Evolutionary conservation across 2,329 filamentous ascomycete species (phyloP), one percentile per base, ranked within the genome.

Genomic region (Leptographium radiaticola): DNA sequence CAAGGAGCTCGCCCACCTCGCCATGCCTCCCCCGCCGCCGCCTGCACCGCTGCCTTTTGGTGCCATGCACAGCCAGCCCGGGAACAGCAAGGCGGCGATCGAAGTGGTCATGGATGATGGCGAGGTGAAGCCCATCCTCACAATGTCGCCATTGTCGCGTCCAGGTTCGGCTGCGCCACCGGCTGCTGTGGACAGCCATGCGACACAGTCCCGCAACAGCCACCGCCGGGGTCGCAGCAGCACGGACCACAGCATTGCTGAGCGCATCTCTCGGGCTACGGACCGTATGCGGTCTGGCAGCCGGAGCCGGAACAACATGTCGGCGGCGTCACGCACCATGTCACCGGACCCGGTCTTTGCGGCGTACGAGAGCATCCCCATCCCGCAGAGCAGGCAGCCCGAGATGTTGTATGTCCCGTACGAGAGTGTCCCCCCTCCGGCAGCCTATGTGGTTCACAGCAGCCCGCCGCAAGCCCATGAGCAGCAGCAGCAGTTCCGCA

Each of bases 21-120:
- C 79, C 25, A 71, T 68, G 30, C 80, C 80, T 1, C 80, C 80
- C 1, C 80, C 81, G 0, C 81, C 81, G 0, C 81, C 81, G 1
- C 80, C 80, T 0, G 75, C 78, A 1, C 80, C 80, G 1, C 65
- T 82, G 5, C 76, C 76, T 0, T 68, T 73, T 51, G 61, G 68
- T 45, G 66, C 69, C 38, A 61, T 63, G 34, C 68, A 66, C 34
- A 47, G 16, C 11, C 13, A 46, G 2, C 65, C 69, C 36, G 71
- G 71, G 2, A 59, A 72, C 16, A 73, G 71, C 9, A 75, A 77
- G 0, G 79, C 76, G 6, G 75, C 80, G 62, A 83, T 84, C 58
- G 80, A 84, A 63, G 81, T 84, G 57, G 79, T 84, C 50, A 81
- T 81, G 75, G 80, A 84, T 58, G 77, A 81, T 2, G 76, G 80